Evolutionary conservation across 345 rosid genomes (phyloP), one percentile per base, ranked within the genome.

Genomic region (Salix brachista): DNA sequence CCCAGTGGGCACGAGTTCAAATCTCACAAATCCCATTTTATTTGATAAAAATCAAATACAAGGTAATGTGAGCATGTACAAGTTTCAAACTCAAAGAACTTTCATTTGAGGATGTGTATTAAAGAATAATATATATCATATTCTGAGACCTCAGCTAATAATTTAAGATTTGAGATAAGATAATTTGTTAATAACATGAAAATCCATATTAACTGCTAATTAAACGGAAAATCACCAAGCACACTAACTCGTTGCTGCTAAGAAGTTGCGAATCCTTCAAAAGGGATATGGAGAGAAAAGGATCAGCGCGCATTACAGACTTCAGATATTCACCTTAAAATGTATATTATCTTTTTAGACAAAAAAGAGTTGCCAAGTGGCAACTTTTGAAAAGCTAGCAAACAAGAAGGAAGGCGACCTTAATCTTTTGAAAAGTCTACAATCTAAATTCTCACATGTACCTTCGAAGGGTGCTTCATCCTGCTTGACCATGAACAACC

Each of bases 301-400:
- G 37, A 36, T 36, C 34, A 18, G 23, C 6, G 61, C 82, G 54
- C 25, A 39, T 76, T 76, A 67, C 76, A 65, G 71, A 69, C 78
- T 79, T 54, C 32, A 65, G 41, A 44, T 73, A 69, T 16, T 65
- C 34, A 42, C 52, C 65, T 36, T 18, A 32, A 39, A 32, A 48
- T n/a, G 56, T 39, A 26, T 34, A 44, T 16, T 68, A 56, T 79
- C 39, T 17, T 64, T 42, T 42, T 69, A 46, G 69, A 36, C 5
- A 36, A 36, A 36, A 8, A 34, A 66, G 13, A 6, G 23, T 65
- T 26, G 67, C 2, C 13, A 73, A 36, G 75, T 52, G 85, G 65
- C 36, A 69, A 79, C 71, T 76, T 79, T 79, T 36, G 37, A 36
- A 2, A 72, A n/a, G 77, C 72, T 36, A 64, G 75, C 32, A 65